Conservation (phyloP, 1,284 basidiomycete genomes). For the Puccinia brachypodii region DNA sequence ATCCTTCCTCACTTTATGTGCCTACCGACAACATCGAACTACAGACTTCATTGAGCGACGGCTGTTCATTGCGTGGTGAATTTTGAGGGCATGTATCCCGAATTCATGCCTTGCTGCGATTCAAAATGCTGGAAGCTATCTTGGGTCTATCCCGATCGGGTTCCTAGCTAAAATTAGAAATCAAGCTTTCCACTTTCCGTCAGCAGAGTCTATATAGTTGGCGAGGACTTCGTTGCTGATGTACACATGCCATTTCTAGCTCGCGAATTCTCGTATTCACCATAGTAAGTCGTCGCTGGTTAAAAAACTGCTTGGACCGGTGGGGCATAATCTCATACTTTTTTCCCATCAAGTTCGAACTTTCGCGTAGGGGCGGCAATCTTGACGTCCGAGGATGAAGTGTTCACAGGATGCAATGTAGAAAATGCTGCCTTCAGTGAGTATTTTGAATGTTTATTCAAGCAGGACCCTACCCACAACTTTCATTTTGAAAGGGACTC, state of each 20-base stretch:
- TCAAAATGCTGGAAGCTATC: neutral
- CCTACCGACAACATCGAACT: neutral
- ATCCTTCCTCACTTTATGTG: neutral
- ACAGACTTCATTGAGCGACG: neutral
- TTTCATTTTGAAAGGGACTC: neutral
- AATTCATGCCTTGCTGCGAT: neutral
- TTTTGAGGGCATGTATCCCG: neutral
- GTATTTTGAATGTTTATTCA: conserved; percentile 48
- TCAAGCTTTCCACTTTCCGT: no score
- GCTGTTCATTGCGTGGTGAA: neutral
- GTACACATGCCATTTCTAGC: neutral
- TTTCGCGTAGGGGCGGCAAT: conserved; percentile 86
- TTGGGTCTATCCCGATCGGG: neutral
- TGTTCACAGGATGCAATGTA: conserved; percentile 80
- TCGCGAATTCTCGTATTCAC: conserved; percentile 37
- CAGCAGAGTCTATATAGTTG: no score
- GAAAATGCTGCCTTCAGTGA: conserved; percentile 87
- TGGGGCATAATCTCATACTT: neutral
- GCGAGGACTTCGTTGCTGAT: no score
- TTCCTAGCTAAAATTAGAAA: no score
- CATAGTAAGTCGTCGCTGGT: conserved; percentile 23
- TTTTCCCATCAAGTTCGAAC: conserved; percentile 62
- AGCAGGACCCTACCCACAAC: no score
- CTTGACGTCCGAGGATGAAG: conserved; percentile 67
- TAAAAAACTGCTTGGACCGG: neutral